phyloP scores from a whole-genome alignment of 768 basidiomycete genomes.

The Pisolithus sp. region DNA sequence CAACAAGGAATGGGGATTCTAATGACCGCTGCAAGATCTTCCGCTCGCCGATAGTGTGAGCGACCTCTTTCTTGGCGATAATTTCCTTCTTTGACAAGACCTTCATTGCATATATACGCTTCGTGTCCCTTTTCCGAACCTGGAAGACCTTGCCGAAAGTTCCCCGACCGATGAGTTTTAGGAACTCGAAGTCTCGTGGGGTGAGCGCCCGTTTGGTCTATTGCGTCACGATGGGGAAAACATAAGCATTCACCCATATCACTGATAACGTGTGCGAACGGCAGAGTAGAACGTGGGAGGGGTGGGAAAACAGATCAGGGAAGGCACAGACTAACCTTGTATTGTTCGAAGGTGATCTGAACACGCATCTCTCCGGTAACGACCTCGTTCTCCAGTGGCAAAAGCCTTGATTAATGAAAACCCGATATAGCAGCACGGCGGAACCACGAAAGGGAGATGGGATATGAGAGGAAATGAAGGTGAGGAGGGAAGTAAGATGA shows the following conservation, averaged over 20 bases:
- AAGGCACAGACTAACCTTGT: conserved; percentile 50
- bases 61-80: conserved; percentile 97
- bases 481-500: conserved; percentile 7
- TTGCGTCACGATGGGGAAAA: conserved; percentile 11
- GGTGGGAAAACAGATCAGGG: conserved; percentile 19
- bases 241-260: conserved; percentile 15
- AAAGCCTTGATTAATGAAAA: conserved; percentile 43
- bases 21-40: conserved; percentile 94
- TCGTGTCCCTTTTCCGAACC: conserved; percentile 95
- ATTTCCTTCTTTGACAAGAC: conserved; percentile 98
- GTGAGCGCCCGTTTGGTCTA: conserved; percentile 82
- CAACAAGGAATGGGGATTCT: conserved; percentile 95
- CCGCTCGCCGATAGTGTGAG: conserved; percentile 98
- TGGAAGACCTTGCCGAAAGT: conserved; percentile 99
- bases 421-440: conserved; percentile 1
- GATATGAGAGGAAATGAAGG: conserved; percentile 7
- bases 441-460: conserved; percentile 13
- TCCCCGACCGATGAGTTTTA: conserved; percentile 96
- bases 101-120: conserved; percentile 99
- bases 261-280: conserved; percentile 18
- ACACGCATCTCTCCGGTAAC: conserved; percentile 93
- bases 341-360: conserved; percentile 89
- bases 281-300: conserved; percentile 17
- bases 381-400: conserved; percentile 69
- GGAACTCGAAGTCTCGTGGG: conserved; percentile 97